Base-by-base conservation (phyloP, 2,329 filamentous ascomycete species). In the Alternaria novae-zelandiae region DNA sequence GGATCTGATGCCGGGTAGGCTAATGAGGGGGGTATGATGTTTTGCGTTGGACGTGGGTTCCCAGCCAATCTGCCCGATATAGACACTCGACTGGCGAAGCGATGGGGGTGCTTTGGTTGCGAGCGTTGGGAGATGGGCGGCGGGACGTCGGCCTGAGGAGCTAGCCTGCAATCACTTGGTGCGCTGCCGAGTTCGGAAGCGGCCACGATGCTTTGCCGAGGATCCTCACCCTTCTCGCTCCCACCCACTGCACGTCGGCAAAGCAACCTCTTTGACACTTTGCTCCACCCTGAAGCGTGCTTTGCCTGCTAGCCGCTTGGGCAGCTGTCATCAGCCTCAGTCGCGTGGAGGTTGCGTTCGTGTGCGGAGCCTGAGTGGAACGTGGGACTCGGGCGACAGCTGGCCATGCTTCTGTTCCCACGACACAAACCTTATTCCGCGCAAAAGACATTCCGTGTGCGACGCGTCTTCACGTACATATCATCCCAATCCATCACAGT, bases 11-110 rank as follows among this genome's bases (percentile, higher is more conserved):
- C 55, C 49, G 60, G 54, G 51, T 53, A 65, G 55, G 51, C 66
- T 71, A 67, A 67, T 59, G 68, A 66, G 69, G 66, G 67, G 70
- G 70, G 59, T 67, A 65, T 63, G 68, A 63, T 68, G 69, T 43
- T 63, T 64, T 67, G 45, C 49, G 57, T 59, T 41, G 57, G 55
- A 63, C 57, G 69, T 62, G 62, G 60, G 57, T 54, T 62, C 57
- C 59, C 49, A 69, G 62, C 61, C 55, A 30, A 45, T 30, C 28
- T 49, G 44, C 56, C 50, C 50, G 23, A 54, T 57, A 56, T 60
- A 59, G 64, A 51, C 59, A 32, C 62, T 32, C 59, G 62, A 57
- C 26, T 41, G 45, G 36, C 17, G 54, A 51, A 49, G 63, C 47
- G 43, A 41, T 30, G 46, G 43, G 43, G 32, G 45, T 15, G 45